A percentile compares a stretch with the other conserved stretches of the same genome.
phyloP scores from a whole-genome alignment of 1,284 basidiomycete species.

The Leccinum angustisporum region DNA sequence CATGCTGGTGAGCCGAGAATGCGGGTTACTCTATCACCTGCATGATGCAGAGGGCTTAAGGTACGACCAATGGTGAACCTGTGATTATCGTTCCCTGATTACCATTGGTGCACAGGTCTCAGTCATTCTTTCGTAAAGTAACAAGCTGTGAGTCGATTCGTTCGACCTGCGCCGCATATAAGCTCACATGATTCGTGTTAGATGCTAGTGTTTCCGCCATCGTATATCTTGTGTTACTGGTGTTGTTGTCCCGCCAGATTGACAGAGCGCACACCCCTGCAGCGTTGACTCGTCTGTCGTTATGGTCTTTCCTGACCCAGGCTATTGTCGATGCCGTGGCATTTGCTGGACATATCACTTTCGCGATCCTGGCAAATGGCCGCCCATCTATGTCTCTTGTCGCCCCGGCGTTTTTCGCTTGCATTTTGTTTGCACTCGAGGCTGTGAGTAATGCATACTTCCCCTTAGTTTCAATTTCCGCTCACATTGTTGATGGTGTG shows the following conservation, averaged over 20 bases:
- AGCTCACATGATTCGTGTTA: constrained; percentile 31
- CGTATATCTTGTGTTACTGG: constrained; percentile 66
- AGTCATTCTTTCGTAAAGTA: constrained; percentile 76
- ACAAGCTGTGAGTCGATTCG: constrained; percentile 65
- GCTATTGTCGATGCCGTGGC: constrained; percentile 77
- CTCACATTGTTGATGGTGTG: neutral
- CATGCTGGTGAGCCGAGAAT: constrained; percentile 73
- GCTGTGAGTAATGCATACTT: constrained; percentile 47
- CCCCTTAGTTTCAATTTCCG: neutral
- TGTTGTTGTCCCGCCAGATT: constrained; percentile 72
- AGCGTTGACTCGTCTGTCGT: constrained; percentile 73
- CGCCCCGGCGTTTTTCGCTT: constrained; percentile 79
- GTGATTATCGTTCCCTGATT: constrained; percentile 8
- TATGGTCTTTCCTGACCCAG: constrained; percentile 80
- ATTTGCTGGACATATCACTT: constrained; percentile 83
- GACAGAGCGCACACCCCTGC: constrained; percentile 76
- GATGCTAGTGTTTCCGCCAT: constrained; percentile 72
- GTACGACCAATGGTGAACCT: constrained; percentile 33
- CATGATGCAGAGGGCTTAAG: constrained; percentile 67
- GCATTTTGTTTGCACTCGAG: constrained; percentile 69
- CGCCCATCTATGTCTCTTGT: constrained; percentile 75
- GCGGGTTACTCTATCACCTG: constrained; percentile 71
- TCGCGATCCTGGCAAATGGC: constrained; percentile 80
- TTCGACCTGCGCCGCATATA: neutral
- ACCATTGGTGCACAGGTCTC: constrained; percentile 39